These are phyloP conservation scores for Penicillium sp. DNA, from an alignment of 2,329 filamentous ascomycete genomes.

Conservation along the genomic window DNA sequence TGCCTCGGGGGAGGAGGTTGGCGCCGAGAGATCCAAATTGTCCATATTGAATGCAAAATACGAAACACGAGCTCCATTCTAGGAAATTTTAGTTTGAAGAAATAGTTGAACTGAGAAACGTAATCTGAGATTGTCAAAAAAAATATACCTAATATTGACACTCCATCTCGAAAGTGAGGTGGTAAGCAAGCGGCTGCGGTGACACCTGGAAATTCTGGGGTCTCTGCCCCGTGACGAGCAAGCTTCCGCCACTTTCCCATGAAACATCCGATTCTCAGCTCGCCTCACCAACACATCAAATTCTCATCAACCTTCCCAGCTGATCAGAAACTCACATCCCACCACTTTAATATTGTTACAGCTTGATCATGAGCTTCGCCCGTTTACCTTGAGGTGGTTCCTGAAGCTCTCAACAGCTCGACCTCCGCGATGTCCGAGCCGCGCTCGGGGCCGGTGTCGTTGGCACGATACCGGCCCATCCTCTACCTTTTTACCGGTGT, in stretches of 20 bases:
- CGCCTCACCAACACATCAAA: background rate
- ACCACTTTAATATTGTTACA: no score
- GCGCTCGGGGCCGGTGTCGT: constrained; percentile 33
- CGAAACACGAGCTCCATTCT: background rate
- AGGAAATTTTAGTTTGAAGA: background rate
- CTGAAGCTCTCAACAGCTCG: constrained; percentile 20
- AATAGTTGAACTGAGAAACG: background rate
- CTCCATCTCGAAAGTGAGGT: no score
- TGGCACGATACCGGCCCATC: constrained; percentile 44
- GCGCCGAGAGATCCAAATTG: background rate
- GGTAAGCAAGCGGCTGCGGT: background rate
- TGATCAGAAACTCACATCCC: background rate
- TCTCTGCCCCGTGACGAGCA: background rate
- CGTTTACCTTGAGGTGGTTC: constrained; percentile 13
- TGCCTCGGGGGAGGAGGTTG: background rate
- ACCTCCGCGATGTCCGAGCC: constrained; percentile 35
- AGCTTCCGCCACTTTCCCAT: constrained; percentile 7
- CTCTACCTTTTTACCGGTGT: constrained; percentile 47
- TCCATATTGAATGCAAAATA: background rate
- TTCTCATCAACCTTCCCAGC: background rate
- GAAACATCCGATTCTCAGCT: background rate
- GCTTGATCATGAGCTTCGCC: constrained; percentile 20
- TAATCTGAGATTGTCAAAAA: background rate
- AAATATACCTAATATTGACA: no score
- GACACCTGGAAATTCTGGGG: constrained; percentile 2